Evolutionary conservation across 495 filamentous ascomycete genomes (phyloP), one percentile per base, ranked within the genome.

Genomic region (Cercophora samala): DNA sequence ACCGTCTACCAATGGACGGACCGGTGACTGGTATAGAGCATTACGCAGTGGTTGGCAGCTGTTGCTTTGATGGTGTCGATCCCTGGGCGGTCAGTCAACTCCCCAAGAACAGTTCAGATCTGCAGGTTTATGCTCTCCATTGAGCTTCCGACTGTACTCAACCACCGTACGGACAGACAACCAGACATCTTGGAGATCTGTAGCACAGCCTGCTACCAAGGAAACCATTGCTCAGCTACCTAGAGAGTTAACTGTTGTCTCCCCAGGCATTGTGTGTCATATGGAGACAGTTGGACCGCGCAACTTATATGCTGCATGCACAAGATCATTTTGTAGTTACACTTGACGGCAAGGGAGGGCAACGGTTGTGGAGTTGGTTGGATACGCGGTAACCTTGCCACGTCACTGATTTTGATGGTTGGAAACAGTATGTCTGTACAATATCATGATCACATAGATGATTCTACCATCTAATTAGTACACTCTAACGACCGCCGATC

Each of bases 231-330:
- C 65, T n/a, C n/a, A n/a, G n/a, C 8, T n/a, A 63, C 32, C 66
- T 75, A 29, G 74, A 76, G 22, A 68, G 65, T 4, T 61, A 54
- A 63, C 58, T 70, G 24, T 71, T 75, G 60, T 75, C 69, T 66
- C 55, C 69, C 1, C 69, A 75, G 53, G 67, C 68, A 0, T 68
- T 67, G 18, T 80, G 77, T 17, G 42, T 74, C 32, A 75, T 74
- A 1, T 80, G 76, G 76, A 70, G 58, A 1, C 66, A 69, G n/a
- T 69, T 76, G 72, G 76, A 80, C 32, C 68, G 77, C 51, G 64
- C 69, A 11, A 74, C 73, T 1, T 80, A 76, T 22, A 68, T 56
- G 37, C 23, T 64, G 46, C 56, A 66, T 29, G 52, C 63, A 9
- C 22, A 60, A 54, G 66, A 68, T 24, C 63, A 71, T 26, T 66